phyloP scores from a whole-genome alignment of 163 green algal genomes.

The Scenedesmus sp. region DNA sequence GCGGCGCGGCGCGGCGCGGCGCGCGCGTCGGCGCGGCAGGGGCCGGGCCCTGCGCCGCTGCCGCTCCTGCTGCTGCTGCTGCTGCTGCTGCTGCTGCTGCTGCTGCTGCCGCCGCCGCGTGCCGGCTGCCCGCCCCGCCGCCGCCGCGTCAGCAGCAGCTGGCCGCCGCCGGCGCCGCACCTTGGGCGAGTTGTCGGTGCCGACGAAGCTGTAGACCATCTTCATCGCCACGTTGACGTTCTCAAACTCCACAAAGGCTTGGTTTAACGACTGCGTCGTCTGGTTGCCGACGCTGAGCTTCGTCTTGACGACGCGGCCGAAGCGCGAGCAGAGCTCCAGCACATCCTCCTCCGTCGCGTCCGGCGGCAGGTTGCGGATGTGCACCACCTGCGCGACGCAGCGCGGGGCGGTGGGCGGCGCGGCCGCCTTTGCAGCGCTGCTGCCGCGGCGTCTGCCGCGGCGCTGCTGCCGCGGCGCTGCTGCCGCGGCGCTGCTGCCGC shows the following conservation, averaged over 20 bases:
- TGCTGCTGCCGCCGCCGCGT: neutral
- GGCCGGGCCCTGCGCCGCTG: neutral
- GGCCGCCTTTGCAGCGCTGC: neutral
- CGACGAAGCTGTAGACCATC: constrained; percentile 66
- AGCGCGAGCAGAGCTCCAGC: constrained; percentile 66
- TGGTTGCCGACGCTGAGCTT: too few species aligned
- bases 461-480: constrained; percentile 10
- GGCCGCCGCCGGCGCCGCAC: too few species aligned
- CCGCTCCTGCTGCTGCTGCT: neutral
- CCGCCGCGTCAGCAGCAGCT: too few species aligned
- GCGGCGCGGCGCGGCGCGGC: neutral
- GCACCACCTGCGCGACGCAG: constrained; percentile 67
- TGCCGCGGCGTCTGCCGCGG: neutral
- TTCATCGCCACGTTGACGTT: constrained; percentile 54
- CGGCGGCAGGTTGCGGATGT: constrained; percentile 79
- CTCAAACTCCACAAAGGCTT: constrained; percentile 81
- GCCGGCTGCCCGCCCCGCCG: neutral
- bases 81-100: constrained; percentile 20
- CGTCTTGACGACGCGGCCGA: constrained; percentile 69
- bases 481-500: neutral
- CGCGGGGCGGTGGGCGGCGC: neutral
- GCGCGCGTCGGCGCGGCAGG: neutral
- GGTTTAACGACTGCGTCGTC: constrained; percentile 20
- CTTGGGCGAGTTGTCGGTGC: constrained; percentile 64
- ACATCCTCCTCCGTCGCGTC: constrained; percentile 75